Base-by-base conservation (phyloP, 108 stramenopile genomes). In the Chaetoceros muelleri region DNA sequence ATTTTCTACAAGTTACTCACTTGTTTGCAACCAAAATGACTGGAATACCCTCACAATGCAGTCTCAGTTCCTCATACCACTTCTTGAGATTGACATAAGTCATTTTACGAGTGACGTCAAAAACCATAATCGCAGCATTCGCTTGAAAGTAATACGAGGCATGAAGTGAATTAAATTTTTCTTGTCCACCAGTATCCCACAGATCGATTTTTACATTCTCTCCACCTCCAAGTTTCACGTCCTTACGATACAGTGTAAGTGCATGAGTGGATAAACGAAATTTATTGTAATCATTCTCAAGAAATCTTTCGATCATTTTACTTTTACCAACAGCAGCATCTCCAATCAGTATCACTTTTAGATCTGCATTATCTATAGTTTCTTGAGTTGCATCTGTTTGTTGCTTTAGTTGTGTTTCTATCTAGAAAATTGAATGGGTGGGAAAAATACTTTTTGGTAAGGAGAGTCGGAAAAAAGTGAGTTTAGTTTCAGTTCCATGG, bases 131-230 rank as follows among this genome's bases (percentile, higher is more conserved):
- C 57, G 85, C 89, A 10, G 65, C 83, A 54, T 93, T 83, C 17
- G 90, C 85, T 27, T 75, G 50, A 58, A 85, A 79, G 65, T 93
- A 93, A 65, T 89, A 93, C 5, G 83, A 76, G 24, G 87, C 76
- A 76, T 93, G 90, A 72, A 93, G 83, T 20, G 73, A 80, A 46
- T 72, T 78, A 64, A 85, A 93, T 10, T 74, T 70, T 47, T 93
- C 90, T 72, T 90, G 90, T 5, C 90, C 90, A 3, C 87, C 90
- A 18, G 90, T 93, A 64, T 93, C 90, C 87, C 87, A 93, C 61
- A 93, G 77, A 52, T 90, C 87, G 5, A 68, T 70, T 16, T 52
- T 64, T 24, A 62, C 66, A 13, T 51, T 44, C 24, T 65, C 44
- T 1, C 57, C 28, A 46, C 30, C 59, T 22, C 54, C 73, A 13